Evolutionary conservation across 2,329 filamentous ascomycete species (phyloP), one percentile per base, ranked within the genome.

Genomic region (Microthyrium microscopicum): DNA sequence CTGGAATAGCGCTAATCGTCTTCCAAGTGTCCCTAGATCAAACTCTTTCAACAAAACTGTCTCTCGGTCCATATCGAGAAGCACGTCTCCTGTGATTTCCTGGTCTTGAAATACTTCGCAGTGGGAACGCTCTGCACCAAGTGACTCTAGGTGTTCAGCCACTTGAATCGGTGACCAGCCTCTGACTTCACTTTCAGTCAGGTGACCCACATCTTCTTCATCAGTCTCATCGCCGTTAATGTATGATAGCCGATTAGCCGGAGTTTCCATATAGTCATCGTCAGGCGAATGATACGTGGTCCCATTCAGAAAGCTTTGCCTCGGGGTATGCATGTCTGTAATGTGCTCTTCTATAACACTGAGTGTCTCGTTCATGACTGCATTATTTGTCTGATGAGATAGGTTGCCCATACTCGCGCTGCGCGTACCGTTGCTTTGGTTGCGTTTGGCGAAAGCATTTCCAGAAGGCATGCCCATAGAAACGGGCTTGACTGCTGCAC

Each of bases 281-380:
- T 91, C 82, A 41, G 73, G 82, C 27, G 8, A 21, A 5, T 20
- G 17, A n/a, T 9, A 13, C 21, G 13, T 25, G 17, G 8, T 33
- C 24, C n/a, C 29, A 15, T 17, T 27, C n/a, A 34, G 16, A 36
- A 66, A 41, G 46, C 62, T 66, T 40, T 70, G 66, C 17, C 68
- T 63, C 34, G 69, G 69, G 5, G 65, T 71, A 50, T 64, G 68
- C 58, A 95, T 70, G 51, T 93, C 80, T 26, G 83, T 93, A 45
- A 95, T 93, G 51, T 94, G 87, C 56, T 95, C 87, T 52, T 95
- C 78, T 46, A 95, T 95, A 38, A 95, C 87, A 48, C 84, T 93
- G 33, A 95, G 60, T 1, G 87, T 94, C 53, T 95, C 85, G 51
- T 85, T 84, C 62, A 95, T 78, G 31, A 94, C 85, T 8, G 81